These are phyloP conservation scores for Nannochloris sp. DNA, from an alignment of 139 green algal species.

Conservation along the genomic window DNA sequence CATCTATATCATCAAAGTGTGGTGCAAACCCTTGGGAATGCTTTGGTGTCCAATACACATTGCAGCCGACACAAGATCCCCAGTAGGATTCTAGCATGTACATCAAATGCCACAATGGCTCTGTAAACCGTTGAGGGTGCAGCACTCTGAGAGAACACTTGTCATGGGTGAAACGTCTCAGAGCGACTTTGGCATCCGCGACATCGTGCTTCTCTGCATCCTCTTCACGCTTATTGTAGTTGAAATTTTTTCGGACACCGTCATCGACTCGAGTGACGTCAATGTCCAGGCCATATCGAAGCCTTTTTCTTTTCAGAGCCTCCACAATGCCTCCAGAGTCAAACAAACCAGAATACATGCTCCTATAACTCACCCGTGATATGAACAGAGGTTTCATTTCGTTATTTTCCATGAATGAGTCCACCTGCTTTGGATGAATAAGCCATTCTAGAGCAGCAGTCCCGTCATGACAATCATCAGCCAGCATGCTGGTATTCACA, in stretches of 20 bases:
- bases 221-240: constrained; percentile 29
- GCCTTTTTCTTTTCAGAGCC: constrained; percentile 17
- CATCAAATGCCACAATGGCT: constrained; percentile 34
- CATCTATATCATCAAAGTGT: constrained; percentile 79
- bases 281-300: constrained; percentile 54
- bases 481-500: too few relatives aligned
- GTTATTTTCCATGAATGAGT: not conserved
- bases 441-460: not conserved
- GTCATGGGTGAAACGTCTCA: constrained; percentile 29
- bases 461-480: not conserved
- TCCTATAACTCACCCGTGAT: constrained; percentile 14
- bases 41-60: constrained; percentile 37
- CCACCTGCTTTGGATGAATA: not conserved
- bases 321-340: constrained; percentile 29
- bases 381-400: constrained; percentile 39
- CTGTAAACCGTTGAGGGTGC: constrained; percentile 68
- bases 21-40: constrained; percentile 51
- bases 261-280: constrained; percentile 48
- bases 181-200: constrained; percentile 41
- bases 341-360: constrained; percentile 35
- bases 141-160: constrained; percentile 43
- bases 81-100: constrained; percentile 55
- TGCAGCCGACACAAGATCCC: constrained; percentile 62
- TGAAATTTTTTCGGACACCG: constrained; percentile 37
- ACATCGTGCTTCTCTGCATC: constrained; percentile 8